Evolutionary conservation across 164 flowering plant species (phyloP).

Genomic region (Magnolia kwangsiensis): DNA sequence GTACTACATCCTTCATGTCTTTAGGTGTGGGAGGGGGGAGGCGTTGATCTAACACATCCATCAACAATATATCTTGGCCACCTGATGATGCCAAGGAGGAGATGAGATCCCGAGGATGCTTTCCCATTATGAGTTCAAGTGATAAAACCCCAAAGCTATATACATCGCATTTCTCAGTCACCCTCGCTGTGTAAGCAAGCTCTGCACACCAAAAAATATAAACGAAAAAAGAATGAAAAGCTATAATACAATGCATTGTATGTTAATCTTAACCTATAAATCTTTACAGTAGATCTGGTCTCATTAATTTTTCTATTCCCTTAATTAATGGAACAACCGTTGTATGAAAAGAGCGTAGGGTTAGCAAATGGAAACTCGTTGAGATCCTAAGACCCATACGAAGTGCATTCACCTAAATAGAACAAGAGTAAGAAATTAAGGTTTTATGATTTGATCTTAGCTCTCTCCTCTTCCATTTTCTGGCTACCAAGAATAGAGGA

Average conservation of each 20-base stretch:
- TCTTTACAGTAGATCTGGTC: too few species aligned
- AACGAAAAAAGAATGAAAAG: not conserved
- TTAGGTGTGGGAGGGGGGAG: conserved; percentile 1
- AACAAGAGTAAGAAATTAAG: too few species aligned
- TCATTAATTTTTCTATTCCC: too few species aligned
- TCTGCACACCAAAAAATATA: not conserved
- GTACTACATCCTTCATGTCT: not conserved
- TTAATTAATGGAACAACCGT: too few species aligned
- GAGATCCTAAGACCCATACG: too few species aligned
- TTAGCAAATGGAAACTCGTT: too few species aligned
- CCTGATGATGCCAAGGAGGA: not conserved
- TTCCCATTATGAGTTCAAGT: conserved; percentile 16
- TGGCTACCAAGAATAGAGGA: too few species aligned
- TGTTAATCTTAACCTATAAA: too few species aligned
- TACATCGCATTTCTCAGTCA: conserved; percentile 13
- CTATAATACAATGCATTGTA: not conserved
- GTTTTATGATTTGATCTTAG: too few species aligned
- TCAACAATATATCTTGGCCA: not conserved
- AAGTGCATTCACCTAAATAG: too few species aligned
- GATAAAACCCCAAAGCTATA: conserved; percentile 22
- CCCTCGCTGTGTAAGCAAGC: conserved; percentile 13
- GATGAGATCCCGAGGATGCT: conserved; percentile 9
- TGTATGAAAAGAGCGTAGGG: too few species aligned
- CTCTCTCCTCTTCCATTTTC: too few species aligned
- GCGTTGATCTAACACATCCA: conserved; percentile 6